Evolutionary conservation across 768 basidiomycete species (phyloP), one percentile per base, ranked within the genome.

Genomic region (Amylocystis lapponica): DNA sequence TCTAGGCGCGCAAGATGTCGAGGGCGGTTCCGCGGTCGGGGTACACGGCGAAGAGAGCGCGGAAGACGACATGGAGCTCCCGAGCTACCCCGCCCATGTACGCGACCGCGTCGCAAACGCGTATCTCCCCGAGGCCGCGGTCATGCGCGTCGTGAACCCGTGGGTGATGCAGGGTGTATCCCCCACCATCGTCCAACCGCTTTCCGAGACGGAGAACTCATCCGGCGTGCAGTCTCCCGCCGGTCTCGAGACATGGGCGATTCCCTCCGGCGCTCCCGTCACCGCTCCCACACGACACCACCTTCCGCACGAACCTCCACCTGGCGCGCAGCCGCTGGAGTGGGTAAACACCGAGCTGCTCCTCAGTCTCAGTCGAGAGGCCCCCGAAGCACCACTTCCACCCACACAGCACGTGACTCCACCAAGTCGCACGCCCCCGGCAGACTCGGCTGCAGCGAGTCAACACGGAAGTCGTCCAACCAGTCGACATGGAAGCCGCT

Each of bases 341-440:
- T 89, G 85, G 80, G 78, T 90, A 44, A 89, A 92, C 61, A 86
- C 86, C 5, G 92, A 93, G 64, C 73, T 95, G 3, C 67, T 93
- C 38, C 67, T 83, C 13, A 83, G 81, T 2, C 66, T 86, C 22
- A 72, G 78, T 2, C 60, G 62, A 19, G 54, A 66, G 13, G 56
- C 59, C 1, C 63, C 63, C 3, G 54, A 64, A 31, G 20, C 48
- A 52, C 47, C 47, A 36, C 38, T 41, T 36, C 33, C 52, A 36
- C 45, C 29, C 45, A 34, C 52, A 22, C 53, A 41, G 47, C 41
- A 61, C 41, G 43, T 54, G 35, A 36, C 57, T 53, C 26, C 59
- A 49, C 41, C 56, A 11, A 42, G 60, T 57, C 36, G 58, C 61
- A 27, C 59, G 57, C 32, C 57, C 50, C 31, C 38, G 41, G 25